phyloP scores from a whole-genome alignment of 345 rosid genomes.

The Capsella bursapastoris region DNA sequence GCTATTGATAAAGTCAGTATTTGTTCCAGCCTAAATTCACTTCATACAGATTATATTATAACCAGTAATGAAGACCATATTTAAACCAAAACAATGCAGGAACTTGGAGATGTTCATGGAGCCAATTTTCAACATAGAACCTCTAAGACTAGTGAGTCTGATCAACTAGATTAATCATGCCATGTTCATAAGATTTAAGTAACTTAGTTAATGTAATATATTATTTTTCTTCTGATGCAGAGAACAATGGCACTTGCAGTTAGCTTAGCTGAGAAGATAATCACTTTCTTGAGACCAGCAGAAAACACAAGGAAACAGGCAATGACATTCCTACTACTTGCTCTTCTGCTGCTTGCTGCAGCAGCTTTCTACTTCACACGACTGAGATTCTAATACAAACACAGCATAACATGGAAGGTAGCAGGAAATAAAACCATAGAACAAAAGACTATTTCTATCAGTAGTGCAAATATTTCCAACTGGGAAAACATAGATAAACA shows the following conservation, averaged over 20 bases:
- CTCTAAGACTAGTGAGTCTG: constrained; percentile 60
- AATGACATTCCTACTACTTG: constrained; percentile 14
- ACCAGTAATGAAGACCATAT: constrained; percentile 15
- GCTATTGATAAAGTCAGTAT: constrained; percentile 60
- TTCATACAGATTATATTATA: neutral
- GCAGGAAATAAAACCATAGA: neutral
- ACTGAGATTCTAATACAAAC: constrained; percentile 17
- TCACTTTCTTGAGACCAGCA: constrained; percentile 27
- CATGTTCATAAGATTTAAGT: constrained; percentile 12
- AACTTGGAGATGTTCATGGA: constrained; percentile 85
- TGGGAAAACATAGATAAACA: constrained; percentile 29
- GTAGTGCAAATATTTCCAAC: constrained; percentile 24
- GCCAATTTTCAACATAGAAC: constrained; percentile 66
- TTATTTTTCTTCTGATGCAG: constrained; percentile 39
- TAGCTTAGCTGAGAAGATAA: constrained; percentile 43
- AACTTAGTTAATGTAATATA: neutral
- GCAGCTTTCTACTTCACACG: constrained; percentile 41
- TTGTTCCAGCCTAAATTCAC: neutral
- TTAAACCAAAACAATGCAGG: constrained; percentile 47
- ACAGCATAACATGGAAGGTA: constrained; percentile 14
- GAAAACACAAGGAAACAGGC: constrained; percentile 38
- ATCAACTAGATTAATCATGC: neutral
- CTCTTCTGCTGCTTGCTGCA: constrained; percentile 39
- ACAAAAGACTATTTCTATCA: constrained; percentile 7
- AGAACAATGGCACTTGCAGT: constrained; percentile 48